Conservation (phyloP, 768 basidiomycete species). For the Auriscalpium vulgare region DNA sequence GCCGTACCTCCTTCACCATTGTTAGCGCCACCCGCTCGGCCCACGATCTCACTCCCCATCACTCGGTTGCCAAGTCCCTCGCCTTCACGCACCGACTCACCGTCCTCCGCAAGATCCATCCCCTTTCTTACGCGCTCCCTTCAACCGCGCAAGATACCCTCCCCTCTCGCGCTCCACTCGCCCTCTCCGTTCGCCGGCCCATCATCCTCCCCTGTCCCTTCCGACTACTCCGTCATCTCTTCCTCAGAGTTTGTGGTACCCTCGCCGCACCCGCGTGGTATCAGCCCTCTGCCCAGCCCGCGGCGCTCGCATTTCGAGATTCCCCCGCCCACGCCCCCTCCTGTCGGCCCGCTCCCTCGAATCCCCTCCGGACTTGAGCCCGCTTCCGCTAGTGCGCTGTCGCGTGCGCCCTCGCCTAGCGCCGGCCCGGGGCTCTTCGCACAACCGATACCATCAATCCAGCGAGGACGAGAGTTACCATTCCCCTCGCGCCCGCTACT, state of each 20-base stretch:
- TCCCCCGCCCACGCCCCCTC: conserved; percentile 15
- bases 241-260: conserved; percentile 13
- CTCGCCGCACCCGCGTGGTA: neutral
- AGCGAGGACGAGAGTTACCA: conserved; percentile 41
- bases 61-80: neutral
- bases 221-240: conserved; percentile 7
- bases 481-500: conserved; percentile 42
- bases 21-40: neutral
- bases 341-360: conserved; percentile 10
- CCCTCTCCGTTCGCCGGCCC: neutral
- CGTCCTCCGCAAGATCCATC: neutral
- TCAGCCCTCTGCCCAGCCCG: conserved; percentile 2
- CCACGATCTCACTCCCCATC: neutral
- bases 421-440: conserved; percentile 1
- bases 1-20: neutral
- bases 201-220: conserved; percentile 2
- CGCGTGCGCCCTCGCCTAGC: neutral
- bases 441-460: conserved; percentile 11
- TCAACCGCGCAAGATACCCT: neutral
- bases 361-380: neutral
- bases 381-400: neutral
- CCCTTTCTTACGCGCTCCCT: conserved; percentile 1
- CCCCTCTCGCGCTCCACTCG: conserved; percentile 1
- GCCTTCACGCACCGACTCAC: neutral
- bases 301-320: conserved; percentile 10